These are phyloP conservation scores for Rhizomucor miehei DNA, from an alignment of 371 early-diverging fungal genomes.

Conservation along the genomic window DNA sequence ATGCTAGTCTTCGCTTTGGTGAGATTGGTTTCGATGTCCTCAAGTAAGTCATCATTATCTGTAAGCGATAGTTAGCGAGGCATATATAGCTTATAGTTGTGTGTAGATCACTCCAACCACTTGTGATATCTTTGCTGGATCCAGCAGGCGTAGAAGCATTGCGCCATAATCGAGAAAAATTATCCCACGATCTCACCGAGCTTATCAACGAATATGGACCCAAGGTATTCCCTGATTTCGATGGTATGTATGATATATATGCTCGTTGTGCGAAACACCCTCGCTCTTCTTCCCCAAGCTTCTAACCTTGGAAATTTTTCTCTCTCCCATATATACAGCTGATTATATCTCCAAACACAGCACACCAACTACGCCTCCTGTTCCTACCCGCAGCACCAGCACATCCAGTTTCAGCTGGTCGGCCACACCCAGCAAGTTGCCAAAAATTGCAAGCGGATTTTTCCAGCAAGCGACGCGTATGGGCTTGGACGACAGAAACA, in stretches of 20 bases:
- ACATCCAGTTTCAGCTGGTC: constrained; percentile 18
- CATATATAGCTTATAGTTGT: neutral
- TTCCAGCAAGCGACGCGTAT: constrained; percentile 22
- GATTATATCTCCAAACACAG: constrained; percentile 16
- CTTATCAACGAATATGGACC: constrained; percentile 84
- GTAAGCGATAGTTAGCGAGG: neutral
- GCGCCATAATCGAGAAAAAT: constrained; percentile 59
- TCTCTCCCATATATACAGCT: too few species aligned
- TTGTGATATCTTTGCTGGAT: constrained; percentile 66
- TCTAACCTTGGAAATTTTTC: too few species aligned
- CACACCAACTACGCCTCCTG: constrained; percentile 4
- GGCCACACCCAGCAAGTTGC: constrained; percentile 11
- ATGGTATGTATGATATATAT: constrained; percentile 23
- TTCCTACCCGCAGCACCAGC: constrained; percentile 13
- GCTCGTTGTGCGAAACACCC: neutral
- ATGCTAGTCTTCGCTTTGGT: constrained; percentile 72
- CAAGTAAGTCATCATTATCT: constrained; percentile 24
- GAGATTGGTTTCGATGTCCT: constrained; percentile 84
- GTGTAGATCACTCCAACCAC: constrained; percentile 69
- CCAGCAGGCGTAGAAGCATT: constrained; percentile 47
- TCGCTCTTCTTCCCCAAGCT: too few species aligned
- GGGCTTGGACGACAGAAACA: constrained; percentile 48
- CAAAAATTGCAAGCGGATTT: constrained; percentile 26
- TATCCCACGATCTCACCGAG: constrained; percentile 68
- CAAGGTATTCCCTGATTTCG: constrained; percentile 73